These are phyloP conservation scores for Geranium rotundifolium DNA, from an alignment of 345 rosid genomes.

Conservation along the genomic window DNA sequence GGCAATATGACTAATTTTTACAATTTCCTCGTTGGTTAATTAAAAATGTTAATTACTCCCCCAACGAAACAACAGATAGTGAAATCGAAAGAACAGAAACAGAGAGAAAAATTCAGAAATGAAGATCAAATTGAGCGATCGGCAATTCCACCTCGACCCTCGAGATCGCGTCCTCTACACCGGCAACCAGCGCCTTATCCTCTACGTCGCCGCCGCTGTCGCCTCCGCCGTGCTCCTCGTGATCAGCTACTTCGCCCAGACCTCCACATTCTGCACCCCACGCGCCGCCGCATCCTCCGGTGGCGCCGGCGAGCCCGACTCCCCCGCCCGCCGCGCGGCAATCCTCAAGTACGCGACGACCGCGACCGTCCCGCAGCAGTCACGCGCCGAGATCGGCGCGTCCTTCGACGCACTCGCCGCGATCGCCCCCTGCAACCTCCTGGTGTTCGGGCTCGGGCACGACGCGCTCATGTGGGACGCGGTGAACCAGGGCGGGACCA, in stretches of 20 bases:
- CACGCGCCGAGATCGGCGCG: conserved; percentile 24
- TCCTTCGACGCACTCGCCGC: conserved; percentile 28
- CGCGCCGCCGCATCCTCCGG: conserved; percentile 6
- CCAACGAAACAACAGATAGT: not conserved
- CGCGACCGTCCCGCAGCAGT: conserved; percentile 27
- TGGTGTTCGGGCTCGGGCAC: conserved; percentile 50
- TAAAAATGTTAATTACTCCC: not conserved
- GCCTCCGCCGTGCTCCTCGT: conserved; percentile 3
- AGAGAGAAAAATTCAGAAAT: too few relatives aligned
- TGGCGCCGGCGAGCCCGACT: conserved; percentile 10
- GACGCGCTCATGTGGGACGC: conserved; percentile 58
- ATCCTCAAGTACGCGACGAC: conserved; percentile 54
- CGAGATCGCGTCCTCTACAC: conserved; percentile 6
- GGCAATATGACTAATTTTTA: too few relatives aligned
- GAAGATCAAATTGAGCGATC: conserved; percentile 3
- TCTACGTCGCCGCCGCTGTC: conserved; percentile 1
- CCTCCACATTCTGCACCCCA: conserved; percentile 11
- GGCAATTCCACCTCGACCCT: conserved; percentile 2
- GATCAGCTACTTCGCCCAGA: conserved; percentile 3
- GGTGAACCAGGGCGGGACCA: conserved; percentile 39
- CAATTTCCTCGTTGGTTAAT: too few relatives aligned
- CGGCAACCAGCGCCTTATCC: conserved; percentile 1
- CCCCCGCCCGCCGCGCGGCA: conserved; percentile 33
- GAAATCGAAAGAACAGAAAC: not conserved
- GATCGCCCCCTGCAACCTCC: conserved; percentile 42